phyloP scores from a whole-genome alignment of 257 asterid species.

The Solanum gandarillasii region DNA sequence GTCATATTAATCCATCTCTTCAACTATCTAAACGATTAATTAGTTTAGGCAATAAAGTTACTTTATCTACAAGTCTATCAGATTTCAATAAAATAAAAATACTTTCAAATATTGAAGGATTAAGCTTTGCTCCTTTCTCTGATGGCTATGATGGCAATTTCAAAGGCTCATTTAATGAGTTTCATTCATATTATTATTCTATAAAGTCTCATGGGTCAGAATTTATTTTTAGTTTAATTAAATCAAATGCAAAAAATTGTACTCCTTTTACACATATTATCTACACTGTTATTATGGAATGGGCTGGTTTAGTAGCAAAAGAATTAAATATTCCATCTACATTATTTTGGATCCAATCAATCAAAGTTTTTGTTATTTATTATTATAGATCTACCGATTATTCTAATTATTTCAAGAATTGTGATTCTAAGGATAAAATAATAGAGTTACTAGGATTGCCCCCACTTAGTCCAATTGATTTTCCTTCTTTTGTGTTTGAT shows the following conservation, averaged over 20 bases:
- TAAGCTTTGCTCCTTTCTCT: background rate
- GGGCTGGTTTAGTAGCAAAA: constrained; percentile 1
- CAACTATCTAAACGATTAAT: constrained; percentile 1
- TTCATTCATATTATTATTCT: background rate
- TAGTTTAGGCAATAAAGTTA: background rate
- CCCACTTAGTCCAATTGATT: background rate
- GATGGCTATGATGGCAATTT: background rate
- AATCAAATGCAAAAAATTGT: background rate
- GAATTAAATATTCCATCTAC: background rate
- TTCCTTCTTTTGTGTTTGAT: constrained; percentile 4
- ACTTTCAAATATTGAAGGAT: background rate
- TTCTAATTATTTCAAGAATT: background rate
- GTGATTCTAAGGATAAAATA: background rate
- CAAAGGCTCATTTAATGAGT: background rate
- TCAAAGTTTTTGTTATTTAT: background rate
- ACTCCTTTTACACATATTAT: background rate
- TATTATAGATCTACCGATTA: background rate
- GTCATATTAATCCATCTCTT: constrained; percentile 17
- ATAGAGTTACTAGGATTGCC: constrained; percentile 1
- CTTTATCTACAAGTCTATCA: background rate
- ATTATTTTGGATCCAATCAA: constrained; percentile 6
- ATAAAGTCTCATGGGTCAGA: background rate
- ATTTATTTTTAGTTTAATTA: background rate
- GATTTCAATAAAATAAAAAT: background rate
- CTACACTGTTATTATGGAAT: background rate